Evolutionary conservation across 202 grass and related monocot genomes (phyloP), one percentile per base, ranked within the genome.

Genomic region (Setaria viridis): DNA sequence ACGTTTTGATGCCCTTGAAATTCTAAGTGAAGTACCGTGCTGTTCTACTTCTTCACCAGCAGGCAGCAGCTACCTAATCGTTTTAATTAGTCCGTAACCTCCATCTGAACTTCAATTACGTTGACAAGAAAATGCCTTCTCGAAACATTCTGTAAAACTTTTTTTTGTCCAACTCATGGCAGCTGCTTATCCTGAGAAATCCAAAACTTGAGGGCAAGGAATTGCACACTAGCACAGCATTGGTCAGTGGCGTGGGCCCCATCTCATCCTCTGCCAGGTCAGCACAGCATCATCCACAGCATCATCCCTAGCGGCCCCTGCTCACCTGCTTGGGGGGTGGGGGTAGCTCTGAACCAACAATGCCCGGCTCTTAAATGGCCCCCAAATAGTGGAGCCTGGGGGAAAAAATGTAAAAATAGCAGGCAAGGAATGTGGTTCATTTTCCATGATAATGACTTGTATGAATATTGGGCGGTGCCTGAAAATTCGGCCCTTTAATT

Each of bases 191-290:
- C 84, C 67, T 17, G 42, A 75, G 45, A 84, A 76, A 91, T 91
- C 80, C 76, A 48, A 70, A 80, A 64, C 80, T 65, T 46, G 43
- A 33, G 60, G 70, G 46, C 62, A 49, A 53, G 37, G 62, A 63
- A 68, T 56, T 65, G 89, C 63, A 41, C 25, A 32, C 66, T 70
- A 54, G 76, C 76, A 76, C 65, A 83, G 53, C 70, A 87, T 91
- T 91, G 89, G 89, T 76, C 69, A 76, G 85, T 29, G 20, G 29
- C 19, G 0, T n/a, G 76, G 76, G 49, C 3, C 58, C 75, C 76
- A 87, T 56, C 80, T 76, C 85, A 91, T 91, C 85, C 46, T 64
- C 62, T 84, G 70, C 85, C 89, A 87, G 25, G 62, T 87, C 81
- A 87, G 85, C 76, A 37, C 80, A 87, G 85, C 76, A 37, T 33